Conservation (phyloP, 1,139 yeast species). For the Pichia cactophila region DNA sequence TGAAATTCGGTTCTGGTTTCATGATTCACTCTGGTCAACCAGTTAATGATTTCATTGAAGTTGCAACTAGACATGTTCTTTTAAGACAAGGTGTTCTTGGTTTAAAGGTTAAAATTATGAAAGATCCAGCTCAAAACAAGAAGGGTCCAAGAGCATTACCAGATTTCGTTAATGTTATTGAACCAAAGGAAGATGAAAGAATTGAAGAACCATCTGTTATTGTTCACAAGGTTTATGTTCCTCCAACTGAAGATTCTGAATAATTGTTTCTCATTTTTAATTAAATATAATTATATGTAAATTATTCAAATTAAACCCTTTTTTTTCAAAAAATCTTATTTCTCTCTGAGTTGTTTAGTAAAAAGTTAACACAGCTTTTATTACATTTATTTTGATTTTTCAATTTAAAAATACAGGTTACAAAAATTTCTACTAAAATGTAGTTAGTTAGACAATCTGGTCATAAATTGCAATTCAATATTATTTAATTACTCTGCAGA, state of each 20-base stretch:
- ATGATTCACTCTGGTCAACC: conserved; percentile 99
- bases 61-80: conserved; percentile 99
- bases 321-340: background rate
- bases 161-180: conserved; percentile 89
- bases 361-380: background rate
- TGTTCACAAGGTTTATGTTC: conserved; percentile 44
- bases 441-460: background rate
- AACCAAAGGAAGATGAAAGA: conserved; percentile 95
- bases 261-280: background rate
- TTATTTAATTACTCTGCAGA: background rate
- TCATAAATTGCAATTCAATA: background rate
- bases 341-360: background rate
- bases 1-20: conserved; percentile 99
- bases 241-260: conserved; percentile 7
- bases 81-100: conserved; percentile 99
- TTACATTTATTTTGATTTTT: background rate
- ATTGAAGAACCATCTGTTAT: conserved; percentile 81
- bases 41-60: conserved; percentile 95
- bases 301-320: background rate
- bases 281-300: background rate
- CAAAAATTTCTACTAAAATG: background rate
- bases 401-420: background rate
- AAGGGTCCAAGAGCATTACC: conserved; percentile 91
- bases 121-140: conserved; percentile 92
- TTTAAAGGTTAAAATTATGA: conserved; percentile 98